Evolutionary conservation across 371 early-diverging fungal genomes (phyloP), one percentile per base, ranked within the genome.

Genomic region (Thermomucor indicae-seudaticae): DNA sequence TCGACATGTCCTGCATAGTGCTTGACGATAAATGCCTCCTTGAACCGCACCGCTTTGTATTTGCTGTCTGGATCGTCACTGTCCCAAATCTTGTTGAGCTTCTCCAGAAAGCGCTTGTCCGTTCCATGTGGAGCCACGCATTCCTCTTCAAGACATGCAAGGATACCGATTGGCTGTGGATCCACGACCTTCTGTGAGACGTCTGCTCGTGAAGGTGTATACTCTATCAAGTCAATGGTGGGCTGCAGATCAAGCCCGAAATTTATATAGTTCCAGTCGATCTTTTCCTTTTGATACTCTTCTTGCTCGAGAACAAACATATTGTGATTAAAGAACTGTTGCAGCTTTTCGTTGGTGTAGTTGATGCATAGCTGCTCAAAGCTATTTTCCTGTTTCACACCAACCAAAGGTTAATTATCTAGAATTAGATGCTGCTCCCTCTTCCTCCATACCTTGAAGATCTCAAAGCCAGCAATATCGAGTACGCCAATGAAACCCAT

Each of bases 391-490:
- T 90, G 55, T 43, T 39, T 17, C 31, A 24, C 35, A 34, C 6
- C 28, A 28, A 16, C 17, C 27, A 6, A n/a, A n/a, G n/a, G n/a
- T n/a, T 12, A 23, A 37, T 37, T 29, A 25, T 45, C 14, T 32
- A 20, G 25, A 41, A 8, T 4, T 16, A n/a, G 11, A 4, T 35
- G 12, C 4, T 22, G 32, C 24, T 17, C 31, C 28, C 0, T 37
- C n/a, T 11, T 39, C 31, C 12, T 14, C 3, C 54, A 69, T 63
- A 88, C 87, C 60, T 97, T 90, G 60, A 98, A 97, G 44, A 99
- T 99, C 72, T 99, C 99, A 74, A 99, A 99, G 4, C 99, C 99
- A 28, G 99, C 99, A 71, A 99, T 99, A 84, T 99, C 99, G 17
- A 99, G 72, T 6, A 99, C 98, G 37, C 99, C 99, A 60, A 99